These are phyloP conservation scores for Aspergillus pseudotamarii DNA, from an alignment of 2,329 filamentous ascomycete species.

Conservation along the genomic window DNA sequence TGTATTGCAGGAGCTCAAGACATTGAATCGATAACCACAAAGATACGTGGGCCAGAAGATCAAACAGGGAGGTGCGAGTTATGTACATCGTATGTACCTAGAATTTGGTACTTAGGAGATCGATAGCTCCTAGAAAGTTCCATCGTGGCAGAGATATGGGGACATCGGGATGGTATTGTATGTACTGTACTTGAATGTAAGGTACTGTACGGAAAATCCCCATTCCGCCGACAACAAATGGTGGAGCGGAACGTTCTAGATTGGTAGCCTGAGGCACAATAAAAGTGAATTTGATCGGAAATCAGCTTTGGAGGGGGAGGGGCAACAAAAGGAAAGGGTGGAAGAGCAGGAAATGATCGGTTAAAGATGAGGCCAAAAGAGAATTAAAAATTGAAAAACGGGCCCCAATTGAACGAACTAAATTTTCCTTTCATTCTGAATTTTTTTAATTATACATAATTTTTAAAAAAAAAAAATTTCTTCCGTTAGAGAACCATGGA, in stretches of 20 bases:
- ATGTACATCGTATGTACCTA: background rate
- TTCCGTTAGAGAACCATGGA: background rate
- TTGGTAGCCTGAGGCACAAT: constrained; percentile 20
- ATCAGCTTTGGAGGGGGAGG: background rate
- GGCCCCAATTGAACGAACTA: too few species aligned
- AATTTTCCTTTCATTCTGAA: too few species aligned
- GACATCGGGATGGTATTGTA: background rate
- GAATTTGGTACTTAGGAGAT: too few species aligned
- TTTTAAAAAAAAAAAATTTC: too few species aligned
- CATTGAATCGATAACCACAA: too few species aligned
- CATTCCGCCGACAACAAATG: constrained; percentile 7
- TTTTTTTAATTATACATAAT: too few species aligned
- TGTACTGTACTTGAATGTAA: background rate
- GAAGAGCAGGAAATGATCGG: background rate
- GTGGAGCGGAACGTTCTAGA: constrained; percentile 40
- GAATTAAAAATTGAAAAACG: background rate
- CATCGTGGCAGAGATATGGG: background rate
- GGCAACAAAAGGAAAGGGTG: background rate
- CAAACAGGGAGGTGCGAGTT: background rate
- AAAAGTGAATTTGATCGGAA: background rate
- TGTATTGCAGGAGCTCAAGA: too few species aligned
- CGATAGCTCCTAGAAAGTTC: background rate
- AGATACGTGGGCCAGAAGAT: background rate
- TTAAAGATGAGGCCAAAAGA: background rate
- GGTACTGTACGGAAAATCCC: background rate